Evolutionary conservation across 371 early-diverging fungal species (phyloP), one percentile per base, ranked within the genome.

Genomic region (Polyrhizophydium stewartii): DNA sequence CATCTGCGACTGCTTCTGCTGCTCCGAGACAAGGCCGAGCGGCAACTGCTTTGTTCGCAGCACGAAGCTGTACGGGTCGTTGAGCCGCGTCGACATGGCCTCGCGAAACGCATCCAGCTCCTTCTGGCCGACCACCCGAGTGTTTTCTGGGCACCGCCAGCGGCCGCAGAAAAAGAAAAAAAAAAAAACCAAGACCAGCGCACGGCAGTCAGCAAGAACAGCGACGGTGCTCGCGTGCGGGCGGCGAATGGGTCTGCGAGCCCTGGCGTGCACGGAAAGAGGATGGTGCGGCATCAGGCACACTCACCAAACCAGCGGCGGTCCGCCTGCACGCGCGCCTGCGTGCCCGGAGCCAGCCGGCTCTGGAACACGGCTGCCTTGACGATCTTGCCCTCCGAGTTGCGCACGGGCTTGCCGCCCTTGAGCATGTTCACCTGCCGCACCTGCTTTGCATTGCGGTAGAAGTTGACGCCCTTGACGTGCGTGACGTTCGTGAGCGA

Each of bases 1-100:
- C 84, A 94, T 89, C 13, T 70, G 64, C 10, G 77, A 47, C 21
- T 67, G 72, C 68, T 91, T 93, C 55, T 89, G 82, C 41, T 89
- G 84, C 64, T 93, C 93, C 52, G 87, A 84, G 64, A 98, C 78
- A 56, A 99, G 81, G 57, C 93, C 92, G 87, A 98, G 92, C 13
- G 99, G 99, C 43, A 99, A 85, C 80, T 97, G 97, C 79, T 93
- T 96, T 61, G 93, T 93, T 30, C 88, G 84, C 68, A 99, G 73
- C 22, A 99, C 81, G 27, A 99, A 91, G 68, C 95, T 92, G 83
- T 98, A 99, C 28, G 99, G 98, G 63, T 93, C 96, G 69, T 96
- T 87, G 55, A 89, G 83, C 72, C 88, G 92, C 59, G 85, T 78
- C 38, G 89, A 86, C 70, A 99, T 86, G 60, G 94, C 95, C 68